Evolutionary conservation across 208 protist genomes (phyloP).

Genomic region (Porcisia hertigi): DNA sequence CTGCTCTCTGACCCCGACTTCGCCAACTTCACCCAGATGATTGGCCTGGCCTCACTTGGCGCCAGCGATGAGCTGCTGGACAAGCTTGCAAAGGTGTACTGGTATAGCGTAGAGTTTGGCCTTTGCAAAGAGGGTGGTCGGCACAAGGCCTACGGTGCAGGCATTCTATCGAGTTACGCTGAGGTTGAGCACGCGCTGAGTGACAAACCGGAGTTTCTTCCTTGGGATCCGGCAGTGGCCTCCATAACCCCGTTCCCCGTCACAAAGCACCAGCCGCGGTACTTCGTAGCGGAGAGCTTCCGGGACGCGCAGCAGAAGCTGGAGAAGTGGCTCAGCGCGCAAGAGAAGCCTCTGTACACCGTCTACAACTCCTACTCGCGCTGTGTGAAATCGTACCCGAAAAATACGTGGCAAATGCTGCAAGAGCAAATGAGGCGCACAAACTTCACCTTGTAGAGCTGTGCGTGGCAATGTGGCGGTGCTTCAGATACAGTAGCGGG

Average conservation of each 20-base stretch:
- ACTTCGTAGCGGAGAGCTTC: constrained; percentile 95
- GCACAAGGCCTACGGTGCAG: constrained; percentile 94
- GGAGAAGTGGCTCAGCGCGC: constrained; percentile 67
- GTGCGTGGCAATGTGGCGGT: neutral
- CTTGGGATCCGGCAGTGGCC: constrained; percentile 72
- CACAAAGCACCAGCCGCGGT: constrained; percentile 93
- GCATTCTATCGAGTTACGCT: constrained; percentile 93
- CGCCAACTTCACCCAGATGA: constrained; percentile 96
- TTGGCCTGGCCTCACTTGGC: constrained; percentile 97
- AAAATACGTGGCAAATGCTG: constrained; percentile 71
- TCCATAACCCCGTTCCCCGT: constrained; percentile 87
- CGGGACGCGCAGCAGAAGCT: constrained; percentile 88
- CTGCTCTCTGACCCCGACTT: constrained; percentile 96
- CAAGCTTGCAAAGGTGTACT: constrained; percentile 93
- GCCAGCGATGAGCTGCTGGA: constrained; percentile 94
- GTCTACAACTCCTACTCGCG: constrained; percentile 93
- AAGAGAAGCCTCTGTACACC: constrained; percentile 85
- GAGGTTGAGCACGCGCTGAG: constrained; percentile 85
- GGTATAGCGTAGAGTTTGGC: constrained; percentile 97
- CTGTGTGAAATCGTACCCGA: constrained; percentile 77
- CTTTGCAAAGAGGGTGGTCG: constrained; percentile 90
- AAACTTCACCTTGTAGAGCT: constrained; percentile 38
- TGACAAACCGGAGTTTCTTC: constrained; percentile 47
- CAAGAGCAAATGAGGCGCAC: constrained; percentile 46
- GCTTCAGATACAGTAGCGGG: neutral